A percentile compares a stretch with the other conserved stretches of the same genome.
These are phyloP conservation scores for Mercurialis annua DNA, from an alignment of 345 rosid species.

Conservation along the genomic window DNA sequence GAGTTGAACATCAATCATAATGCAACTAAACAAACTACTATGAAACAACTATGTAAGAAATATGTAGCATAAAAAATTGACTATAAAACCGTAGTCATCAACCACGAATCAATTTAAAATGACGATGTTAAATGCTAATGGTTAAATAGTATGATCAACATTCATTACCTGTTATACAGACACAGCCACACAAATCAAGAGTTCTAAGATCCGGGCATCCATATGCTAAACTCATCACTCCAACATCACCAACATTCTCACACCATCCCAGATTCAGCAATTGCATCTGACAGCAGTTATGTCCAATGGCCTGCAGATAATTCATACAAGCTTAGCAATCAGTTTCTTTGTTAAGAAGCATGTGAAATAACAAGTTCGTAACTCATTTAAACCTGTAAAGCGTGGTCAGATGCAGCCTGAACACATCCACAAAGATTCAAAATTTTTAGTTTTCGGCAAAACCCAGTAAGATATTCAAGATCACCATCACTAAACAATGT, in stretches of 20 bases:
- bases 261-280: constrained; percentile 93
- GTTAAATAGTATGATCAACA: constrained; percentile 2
- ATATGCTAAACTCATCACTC: constrained; percentile 78
- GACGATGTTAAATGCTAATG: not conserved
- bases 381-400: constrained; percentile 58
- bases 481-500: constrained; percentile 61
- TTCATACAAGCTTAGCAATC: not conserved
- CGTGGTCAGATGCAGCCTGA: constrained; percentile 65
- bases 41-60: too few species aligned
- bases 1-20: too few species aligned
- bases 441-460: constrained; percentile 58
- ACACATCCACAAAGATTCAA: constrained; percentile 94
- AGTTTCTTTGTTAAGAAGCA: not conserved
- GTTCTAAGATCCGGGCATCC: constrained; percentile 88
- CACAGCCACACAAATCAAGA: constrained; percentile 82
- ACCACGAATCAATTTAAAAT: not conserved
- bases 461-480: constrained; percentile 53
- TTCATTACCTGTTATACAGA: constrained; percentile 65
- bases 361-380: not conserved
- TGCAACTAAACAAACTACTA: too few species aligned
- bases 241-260: constrained; percentile 75
- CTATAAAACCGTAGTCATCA: too few species aligned
- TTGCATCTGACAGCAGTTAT: constrained; percentile 66
- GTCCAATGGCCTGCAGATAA: constrained; percentile 71
- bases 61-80: too few species aligned